Evolutionary conservation across 768 basidiomycete genomes (phyloP).

Genomic region (Dacryopinax primogenitus): DNA sequence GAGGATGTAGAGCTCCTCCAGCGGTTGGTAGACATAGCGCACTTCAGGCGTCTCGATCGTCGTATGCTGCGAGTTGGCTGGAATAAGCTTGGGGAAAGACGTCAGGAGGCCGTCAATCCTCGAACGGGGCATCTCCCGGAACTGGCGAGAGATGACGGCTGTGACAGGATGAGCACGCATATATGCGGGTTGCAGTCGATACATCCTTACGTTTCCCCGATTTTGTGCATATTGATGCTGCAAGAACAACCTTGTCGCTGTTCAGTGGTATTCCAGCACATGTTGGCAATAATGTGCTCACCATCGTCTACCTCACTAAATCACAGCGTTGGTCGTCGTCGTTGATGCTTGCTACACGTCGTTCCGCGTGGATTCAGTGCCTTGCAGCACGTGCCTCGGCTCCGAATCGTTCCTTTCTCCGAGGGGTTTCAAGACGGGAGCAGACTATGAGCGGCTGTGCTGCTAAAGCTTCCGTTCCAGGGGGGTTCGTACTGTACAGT

Average conservation of each 20-base stretch:
- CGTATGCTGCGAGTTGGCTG: constrained; percentile 86
- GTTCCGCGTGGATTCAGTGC: neutral
- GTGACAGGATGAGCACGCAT: constrained; percentile 1
- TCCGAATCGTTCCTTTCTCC: neutral
- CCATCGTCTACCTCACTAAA: neutral
- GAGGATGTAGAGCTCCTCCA: constrained; percentile 93
- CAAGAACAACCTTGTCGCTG: constrained; percentile 62
- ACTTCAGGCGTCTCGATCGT: constrained; percentile 93
- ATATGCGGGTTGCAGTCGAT: too few species aligned
- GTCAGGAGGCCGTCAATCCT: constrained; percentile 91
- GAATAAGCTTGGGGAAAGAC: constrained; percentile 95
- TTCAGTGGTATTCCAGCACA: neutral
- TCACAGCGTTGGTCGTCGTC: neutral
- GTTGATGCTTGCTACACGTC: constrained; percentile 6
- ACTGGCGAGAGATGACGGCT: constrained; percentile 95
- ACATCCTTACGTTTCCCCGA: constrained; percentile 72
- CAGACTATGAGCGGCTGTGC: neutral
- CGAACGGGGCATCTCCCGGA: constrained; percentile 80
- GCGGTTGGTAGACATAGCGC: constrained; percentile 90
- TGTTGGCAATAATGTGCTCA: neutral
- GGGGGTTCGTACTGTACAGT: neutral
- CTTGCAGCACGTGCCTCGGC: neutral
- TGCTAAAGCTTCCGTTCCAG: neutral
- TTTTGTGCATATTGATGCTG: constrained; percentile 90
- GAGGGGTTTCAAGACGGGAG: neutral